These are phyloP conservation scores for Entomortierella parvispora DNA, from an alignment of 192 early-diverging fungal species.

Conservation along the genomic window DNA sequence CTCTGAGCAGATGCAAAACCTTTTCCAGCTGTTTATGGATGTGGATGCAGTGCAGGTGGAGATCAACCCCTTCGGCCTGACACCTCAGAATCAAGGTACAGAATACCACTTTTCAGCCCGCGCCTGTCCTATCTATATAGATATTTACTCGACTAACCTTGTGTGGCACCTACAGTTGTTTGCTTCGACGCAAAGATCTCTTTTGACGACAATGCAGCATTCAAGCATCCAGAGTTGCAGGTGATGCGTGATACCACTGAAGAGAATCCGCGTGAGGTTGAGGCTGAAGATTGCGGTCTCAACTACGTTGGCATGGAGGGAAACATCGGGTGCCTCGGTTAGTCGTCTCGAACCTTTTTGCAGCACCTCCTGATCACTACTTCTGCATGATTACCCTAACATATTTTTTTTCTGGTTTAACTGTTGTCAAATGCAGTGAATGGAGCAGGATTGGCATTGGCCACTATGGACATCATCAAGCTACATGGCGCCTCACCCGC, in stretches of 20 bases:
- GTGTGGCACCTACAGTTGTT: conserved; percentile 6
- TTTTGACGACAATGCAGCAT: conserved; percentile 39
- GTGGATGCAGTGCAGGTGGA: conserved; percentile 42
- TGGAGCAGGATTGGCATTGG: conserved; percentile 40
- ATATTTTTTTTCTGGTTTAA: background rate
- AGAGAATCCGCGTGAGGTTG: conserved; percentile 41
- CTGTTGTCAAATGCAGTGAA: no score
- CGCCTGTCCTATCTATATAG: no score
- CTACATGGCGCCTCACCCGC: conserved; percentile 39
- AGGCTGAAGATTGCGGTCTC: conserved; percentile 37
- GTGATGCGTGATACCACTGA: conserved; percentile 38
- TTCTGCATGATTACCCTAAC: background rate
- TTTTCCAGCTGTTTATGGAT: conserved; percentile 39
- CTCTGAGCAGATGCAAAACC: conserved; percentile 47
- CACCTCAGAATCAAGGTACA: conserved; percentile 35
- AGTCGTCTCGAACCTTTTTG: background rate
- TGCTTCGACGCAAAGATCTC: conserved; percentile 51
- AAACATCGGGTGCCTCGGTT: conserved; percentile 45
- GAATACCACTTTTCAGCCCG: background rate
- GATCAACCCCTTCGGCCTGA: conserved; percentile 46
- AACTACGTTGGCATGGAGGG: conserved; percentile 49
- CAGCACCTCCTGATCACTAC: background rate
- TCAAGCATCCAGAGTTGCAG: conserved; percentile 41
- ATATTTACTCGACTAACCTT: background rate
- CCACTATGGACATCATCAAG: conserved; percentile 51